Evolutionary conservation across 768 basidiomycete species (phyloP).

Genomic region (Xerocomus brunneocitrinus): DNA sequence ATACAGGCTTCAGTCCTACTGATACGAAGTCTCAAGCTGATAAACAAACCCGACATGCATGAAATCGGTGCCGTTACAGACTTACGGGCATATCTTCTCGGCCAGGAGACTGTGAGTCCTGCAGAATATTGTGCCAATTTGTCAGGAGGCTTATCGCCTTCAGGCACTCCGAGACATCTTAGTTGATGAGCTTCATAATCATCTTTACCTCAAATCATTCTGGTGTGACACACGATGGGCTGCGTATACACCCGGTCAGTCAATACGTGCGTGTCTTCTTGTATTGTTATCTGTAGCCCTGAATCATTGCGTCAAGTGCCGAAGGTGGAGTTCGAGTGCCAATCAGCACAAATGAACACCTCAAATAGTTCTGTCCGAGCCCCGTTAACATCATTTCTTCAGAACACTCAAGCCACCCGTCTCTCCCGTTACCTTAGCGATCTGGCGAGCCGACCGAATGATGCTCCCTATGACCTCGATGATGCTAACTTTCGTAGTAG

Average conservation of each 20-base stretch:
- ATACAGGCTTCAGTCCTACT: conserved; percentile 85
- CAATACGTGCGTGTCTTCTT: conserved; percentile 49
- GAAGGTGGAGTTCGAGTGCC: conserved; percentile 60
- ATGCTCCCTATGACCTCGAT: conserved; percentile 65
- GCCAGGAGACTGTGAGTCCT: conserved; percentile 77
- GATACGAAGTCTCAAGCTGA: conserved; percentile 82
- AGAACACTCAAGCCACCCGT: conserved; percentile 41
- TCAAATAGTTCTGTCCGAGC: conserved; percentile 19
- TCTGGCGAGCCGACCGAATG: conserved; percentile 69
- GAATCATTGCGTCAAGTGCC: conserved; percentile 44
- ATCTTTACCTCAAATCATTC: conserved; percentile 95
- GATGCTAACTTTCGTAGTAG: conserved; percentile 32
- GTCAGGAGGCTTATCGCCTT: conserved; percentile 6
- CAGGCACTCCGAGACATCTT: conserved; percentile 91
- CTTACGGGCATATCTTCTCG: conserved; percentile 73
- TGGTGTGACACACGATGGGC: conserved; percentile 95
- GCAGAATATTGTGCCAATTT: not conserved
- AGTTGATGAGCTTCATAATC: conserved; percentile 91
- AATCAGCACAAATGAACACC: conserved; percentile 26
- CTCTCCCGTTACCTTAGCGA: conserved; percentile 61
- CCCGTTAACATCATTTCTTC: conserved; percentile 32
- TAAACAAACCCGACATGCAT: conserved; percentile 87
- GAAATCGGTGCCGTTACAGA: conserved; percentile 96
- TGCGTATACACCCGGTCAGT: conserved; percentile 76
- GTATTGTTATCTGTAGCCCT: conserved; percentile 3